Conservation (phyloP, 202 grass and related monocot species). For the Eragrostis tef region DNA sequence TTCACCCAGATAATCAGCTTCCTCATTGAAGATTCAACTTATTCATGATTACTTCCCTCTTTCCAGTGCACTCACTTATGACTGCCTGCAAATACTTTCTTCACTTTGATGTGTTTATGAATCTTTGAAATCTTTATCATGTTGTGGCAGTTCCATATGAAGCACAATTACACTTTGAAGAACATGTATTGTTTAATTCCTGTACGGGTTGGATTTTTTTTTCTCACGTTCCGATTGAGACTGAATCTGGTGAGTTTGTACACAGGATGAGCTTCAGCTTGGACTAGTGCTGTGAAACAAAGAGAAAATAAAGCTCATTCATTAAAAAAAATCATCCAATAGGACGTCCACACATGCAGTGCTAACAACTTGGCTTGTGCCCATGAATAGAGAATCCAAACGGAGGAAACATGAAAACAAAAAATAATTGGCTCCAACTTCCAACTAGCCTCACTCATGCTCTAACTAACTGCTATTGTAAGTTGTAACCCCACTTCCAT, state of each 20-base stretch:
- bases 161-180: no score
- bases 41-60: background rate
- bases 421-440: constrained; percentile 58
- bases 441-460: constrained; percentile 58
- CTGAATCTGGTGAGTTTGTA: background rate
- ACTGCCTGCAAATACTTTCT: background rate
- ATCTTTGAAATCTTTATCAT: background rate
- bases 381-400: constrained; percentile 50
- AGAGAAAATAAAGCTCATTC: background rate
- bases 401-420: constrained; percentile 53
- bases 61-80: background rate
- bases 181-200: background rate
- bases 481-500: constrained; percentile 42
- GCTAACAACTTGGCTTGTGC: constrained; percentile 21
- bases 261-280: background rate
- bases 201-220: background rate
- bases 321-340: constrained; percentile 11
- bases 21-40: background rate
- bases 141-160: no score
- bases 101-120: background rate
- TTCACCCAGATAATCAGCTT: background rate
- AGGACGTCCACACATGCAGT: constrained; percentile 7
- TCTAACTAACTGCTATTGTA: constrained; percentile 55
- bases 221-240: background rate
- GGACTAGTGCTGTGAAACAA: background rate